These are phyloP conservation scores for Rhodotorula mucilaginosa DNA, from an alignment of 1,284 basidiomycete genomes.

Conservation along the genomic window DNA sequence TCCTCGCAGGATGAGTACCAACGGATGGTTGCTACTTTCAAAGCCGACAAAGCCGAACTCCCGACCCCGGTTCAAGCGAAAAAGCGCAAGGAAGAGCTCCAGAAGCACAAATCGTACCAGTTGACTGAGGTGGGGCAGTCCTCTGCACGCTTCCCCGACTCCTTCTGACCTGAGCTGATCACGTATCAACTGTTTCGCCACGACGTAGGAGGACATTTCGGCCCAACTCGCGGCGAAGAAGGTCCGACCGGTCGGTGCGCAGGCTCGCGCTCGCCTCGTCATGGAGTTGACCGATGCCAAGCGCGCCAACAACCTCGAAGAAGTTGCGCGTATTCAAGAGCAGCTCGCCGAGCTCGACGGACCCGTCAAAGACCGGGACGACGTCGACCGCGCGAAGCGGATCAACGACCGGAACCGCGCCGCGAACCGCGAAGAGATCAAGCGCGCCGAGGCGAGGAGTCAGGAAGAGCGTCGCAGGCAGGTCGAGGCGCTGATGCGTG, in stretches of 20 bases:
- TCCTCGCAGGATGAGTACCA: conserved; percentile 68
- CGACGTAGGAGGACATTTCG: conserved; percentile 34
- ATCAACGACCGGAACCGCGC: conserved; percentile 85
- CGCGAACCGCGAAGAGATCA: conserved; percentile 72
- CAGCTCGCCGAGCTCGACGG: conserved; percentile 23
- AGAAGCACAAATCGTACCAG: conserved; percentile 59
- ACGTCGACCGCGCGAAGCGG: conserved; percentile 59
- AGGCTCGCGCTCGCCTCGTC: conserved; percentile 20
- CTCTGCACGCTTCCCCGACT: background rate
- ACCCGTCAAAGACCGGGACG: conserved; percentile 37
- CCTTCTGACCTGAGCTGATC: background rate
- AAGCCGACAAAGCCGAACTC: conserved; percentile 61
- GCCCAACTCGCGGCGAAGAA: conserved; percentile 30
- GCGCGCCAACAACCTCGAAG: conserved; percentile 9
- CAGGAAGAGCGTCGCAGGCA: conserved; percentile 64
- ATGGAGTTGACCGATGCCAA: conserved; percentile 31
- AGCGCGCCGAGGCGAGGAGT: conserved; percentile 66
- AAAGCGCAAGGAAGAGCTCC: conserved; percentile 63
- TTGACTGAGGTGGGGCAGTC: conserved; percentile 67
- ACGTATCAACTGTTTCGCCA: background rate
- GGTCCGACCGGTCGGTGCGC: conserved; percentile 11
- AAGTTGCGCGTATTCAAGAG: conserved; percentile 10
- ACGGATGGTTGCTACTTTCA: conserved; percentile 57
- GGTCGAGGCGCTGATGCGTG: conserved; percentile 54
- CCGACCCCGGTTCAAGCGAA: conserved; percentile 65